These are phyloP conservation scores for Alternaria solani DNA, from an alignment of 2,329 filamentous ascomycete genomes.

Conservation along the genomic window DNA sequence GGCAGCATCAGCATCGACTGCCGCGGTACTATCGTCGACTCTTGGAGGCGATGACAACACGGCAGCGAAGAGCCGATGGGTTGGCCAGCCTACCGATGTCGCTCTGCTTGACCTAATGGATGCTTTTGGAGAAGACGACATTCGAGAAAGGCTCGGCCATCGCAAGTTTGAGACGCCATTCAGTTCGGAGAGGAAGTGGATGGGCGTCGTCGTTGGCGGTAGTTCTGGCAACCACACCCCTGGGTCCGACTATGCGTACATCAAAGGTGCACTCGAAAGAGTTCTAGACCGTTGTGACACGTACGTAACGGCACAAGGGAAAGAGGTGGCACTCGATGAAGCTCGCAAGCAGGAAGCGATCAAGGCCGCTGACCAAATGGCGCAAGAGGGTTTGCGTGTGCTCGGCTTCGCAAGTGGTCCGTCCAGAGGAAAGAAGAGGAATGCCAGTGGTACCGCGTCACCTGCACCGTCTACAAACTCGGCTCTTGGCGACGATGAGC, in stretches of 20 bases:
- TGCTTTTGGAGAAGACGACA: conserved; percentile 88
- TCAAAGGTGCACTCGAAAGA: conserved; percentile 93
- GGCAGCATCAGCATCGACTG: conserved; percentile 74
- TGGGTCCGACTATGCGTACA: conserved; percentile 84
- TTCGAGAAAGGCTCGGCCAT: conserved; percentile 83
- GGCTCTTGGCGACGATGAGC: conserved; percentile 67
- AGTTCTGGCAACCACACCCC: conserved; percentile 58
- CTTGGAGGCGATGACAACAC: conserved; percentile 65
- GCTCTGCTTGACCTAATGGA: conserved; percentile 96
- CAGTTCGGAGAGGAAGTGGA: conserved; percentile 98
- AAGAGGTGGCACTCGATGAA: conserved; percentile 85
- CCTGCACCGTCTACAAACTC: conserved; percentile 34
- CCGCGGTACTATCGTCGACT: conserved; percentile 86
- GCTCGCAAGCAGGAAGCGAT: conserved; percentile 75
- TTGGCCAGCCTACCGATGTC: conserved; percentile 95
- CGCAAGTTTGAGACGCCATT: conserved; percentile 90
- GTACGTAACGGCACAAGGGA: conserved; percentile 84
- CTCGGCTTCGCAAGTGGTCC: conserved; percentile 91
- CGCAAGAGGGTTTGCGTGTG: conserved; percentile 85
- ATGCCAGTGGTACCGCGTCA: conserved; percentile 43
- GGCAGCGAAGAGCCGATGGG: conserved; percentile 86
- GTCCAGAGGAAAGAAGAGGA: conserved; percentile 48
- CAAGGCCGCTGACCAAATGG: conserved; percentile 84
- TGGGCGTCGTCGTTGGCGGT: conserved; percentile 83
- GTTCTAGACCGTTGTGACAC: conserved; percentile 88